Evolutionary conservation across 176 grass and related monocot species (phyloP).

Genomic region (Areca catechu): DNA sequence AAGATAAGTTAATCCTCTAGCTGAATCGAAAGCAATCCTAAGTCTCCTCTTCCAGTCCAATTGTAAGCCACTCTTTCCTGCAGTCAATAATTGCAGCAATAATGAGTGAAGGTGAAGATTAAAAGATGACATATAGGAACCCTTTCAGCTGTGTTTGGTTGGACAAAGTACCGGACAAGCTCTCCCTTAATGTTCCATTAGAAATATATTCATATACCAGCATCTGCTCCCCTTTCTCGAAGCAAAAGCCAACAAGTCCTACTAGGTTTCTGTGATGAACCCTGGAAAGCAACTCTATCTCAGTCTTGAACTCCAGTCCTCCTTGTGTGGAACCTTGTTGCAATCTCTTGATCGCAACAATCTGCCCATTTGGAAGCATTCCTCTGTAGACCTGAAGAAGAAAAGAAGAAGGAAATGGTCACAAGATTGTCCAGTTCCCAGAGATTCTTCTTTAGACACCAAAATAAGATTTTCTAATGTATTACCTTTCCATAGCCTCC

Average conservation of each 20-base stretch:
- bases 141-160: not conserved
- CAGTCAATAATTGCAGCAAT: slow-evolving; percentile 3
- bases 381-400: slow-evolving; percentile 63
- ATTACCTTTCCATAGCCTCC: slow-evolving; percentile 84
- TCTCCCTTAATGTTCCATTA: slow-evolving; percentile 61
- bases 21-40: slow-evolving; percentile 65
- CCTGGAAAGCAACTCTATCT: slow-evolving; percentile 81
- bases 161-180: slow-evolving; percentile 48
- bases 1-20: slow-evolving; percentile 78
- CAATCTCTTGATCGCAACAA: slow-evolving; percentile 83
- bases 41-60: slow-evolving; percentile 70
- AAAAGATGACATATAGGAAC: slow-evolving; percentile 3
- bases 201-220: slow-evolving; percentile 74
- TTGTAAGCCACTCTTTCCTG: slow-evolving; percentile 65
- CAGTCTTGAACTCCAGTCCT: slow-evolving; percentile 81
- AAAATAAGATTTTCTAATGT: not conserved
- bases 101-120: not conserved
- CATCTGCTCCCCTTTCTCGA: slow-evolving; percentile 75
- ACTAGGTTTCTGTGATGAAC: slow-evolving; percentile 94
- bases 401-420: not conserved
- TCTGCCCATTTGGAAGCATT: slow-evolving; percentile 42
- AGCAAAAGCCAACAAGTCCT: slow-evolving; percentile 79
- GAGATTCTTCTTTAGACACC: not conserved
- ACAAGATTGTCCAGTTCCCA: not conserved
- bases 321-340: slow-evolving; percentile 75